Conservation (phyloP, 2,329 filamentous ascomycete genomes). For the Cercospora janseana region DNA sequence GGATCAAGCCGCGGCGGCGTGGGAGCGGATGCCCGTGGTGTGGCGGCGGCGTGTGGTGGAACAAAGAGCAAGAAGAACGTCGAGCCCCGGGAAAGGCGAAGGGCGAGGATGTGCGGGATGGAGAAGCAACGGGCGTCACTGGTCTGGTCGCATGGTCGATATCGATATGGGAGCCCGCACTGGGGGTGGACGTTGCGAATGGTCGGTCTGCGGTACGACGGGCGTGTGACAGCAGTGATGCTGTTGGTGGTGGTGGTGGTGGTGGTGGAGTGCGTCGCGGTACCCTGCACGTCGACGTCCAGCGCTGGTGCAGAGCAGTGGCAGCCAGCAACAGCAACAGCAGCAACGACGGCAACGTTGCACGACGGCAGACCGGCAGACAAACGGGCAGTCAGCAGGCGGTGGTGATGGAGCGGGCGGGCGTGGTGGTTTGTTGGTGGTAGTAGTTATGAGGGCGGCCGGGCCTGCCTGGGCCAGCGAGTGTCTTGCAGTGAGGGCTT, state of each 20-base stretch:
- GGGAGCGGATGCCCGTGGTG: too few relatives aligned
- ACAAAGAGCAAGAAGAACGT: constrained; percentile 17
- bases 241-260: not conserved
- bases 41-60: constrained; percentile 11
- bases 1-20: too few relatives aligned
- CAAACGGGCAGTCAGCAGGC: not conserved
- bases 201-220: not conserved
- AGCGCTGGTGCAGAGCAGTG: constrained; percentile 2
- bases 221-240: not conserved
- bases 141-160: not conserved
- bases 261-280: not conserved
- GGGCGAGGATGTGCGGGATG: not conserved
- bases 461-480: not conserved
- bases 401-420: not conserved
- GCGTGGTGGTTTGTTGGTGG: too few relatives aligned
- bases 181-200: not conserved
- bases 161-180: not conserved
- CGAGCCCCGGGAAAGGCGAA: constrained; percentile 1
- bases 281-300: not conserved
- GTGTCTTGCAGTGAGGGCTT: constrained; percentile 4
- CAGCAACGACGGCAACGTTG: not conserved
- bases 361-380: not conserved
- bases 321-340: not conserved
- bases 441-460: not conserved
- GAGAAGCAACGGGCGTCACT: not conserved